Conservation (phyloP, 352 stramenopile species). For the Pythium sp. region DNA sequence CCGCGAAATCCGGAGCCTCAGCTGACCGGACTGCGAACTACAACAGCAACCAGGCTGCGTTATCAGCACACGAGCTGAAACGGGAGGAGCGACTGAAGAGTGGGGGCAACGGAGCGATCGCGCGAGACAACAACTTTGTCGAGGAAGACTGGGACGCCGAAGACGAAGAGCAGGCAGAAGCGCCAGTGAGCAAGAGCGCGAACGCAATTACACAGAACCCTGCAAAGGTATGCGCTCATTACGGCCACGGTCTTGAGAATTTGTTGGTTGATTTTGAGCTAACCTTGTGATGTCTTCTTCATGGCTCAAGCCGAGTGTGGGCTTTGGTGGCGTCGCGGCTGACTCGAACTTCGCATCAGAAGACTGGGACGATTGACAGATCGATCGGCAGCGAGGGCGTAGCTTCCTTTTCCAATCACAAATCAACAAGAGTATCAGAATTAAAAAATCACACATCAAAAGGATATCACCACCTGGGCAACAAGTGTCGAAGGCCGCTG, state of each 20-base stretch:
- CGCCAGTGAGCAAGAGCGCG: neutral
- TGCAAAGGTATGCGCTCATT: conserved; percentile 31
- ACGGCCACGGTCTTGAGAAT: neutral
- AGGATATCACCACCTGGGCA: neutral
- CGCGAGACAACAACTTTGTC: conserved; percentile 72
- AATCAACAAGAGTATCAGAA: neutral
- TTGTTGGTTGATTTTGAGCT: neutral
- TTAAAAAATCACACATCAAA: neutral
- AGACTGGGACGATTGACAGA: conserved; percentile 53
- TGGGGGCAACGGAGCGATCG: conserved; percentile 21
- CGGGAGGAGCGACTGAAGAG: conserved; percentile 13
- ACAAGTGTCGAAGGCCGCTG: neutral
- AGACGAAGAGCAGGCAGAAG: conserved; percentile 21
- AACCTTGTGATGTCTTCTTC: conserved; percentile 4
- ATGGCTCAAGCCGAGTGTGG: conserved; percentile 8
- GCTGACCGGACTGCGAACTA: neutral
- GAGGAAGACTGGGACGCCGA: conserved; percentile 76
- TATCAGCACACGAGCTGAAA: neutral
- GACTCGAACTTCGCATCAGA: conserved; percentile 70
- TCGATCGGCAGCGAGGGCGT: neutral
- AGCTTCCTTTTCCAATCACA: neutral
- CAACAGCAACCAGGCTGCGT: conserved; percentile 13
- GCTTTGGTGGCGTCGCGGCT: conserved; percentile 43
- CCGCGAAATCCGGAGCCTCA: conserved; percentile 8
- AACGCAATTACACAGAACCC: conserved; percentile 19